Percentiles rank a stretch among this genome's conserved stretches.
These are phyloP conservation scores for Rhodamnia rubescens DNA, from an alignment of 345 rosid genomes.

Conservation along the genomic window DNA sequence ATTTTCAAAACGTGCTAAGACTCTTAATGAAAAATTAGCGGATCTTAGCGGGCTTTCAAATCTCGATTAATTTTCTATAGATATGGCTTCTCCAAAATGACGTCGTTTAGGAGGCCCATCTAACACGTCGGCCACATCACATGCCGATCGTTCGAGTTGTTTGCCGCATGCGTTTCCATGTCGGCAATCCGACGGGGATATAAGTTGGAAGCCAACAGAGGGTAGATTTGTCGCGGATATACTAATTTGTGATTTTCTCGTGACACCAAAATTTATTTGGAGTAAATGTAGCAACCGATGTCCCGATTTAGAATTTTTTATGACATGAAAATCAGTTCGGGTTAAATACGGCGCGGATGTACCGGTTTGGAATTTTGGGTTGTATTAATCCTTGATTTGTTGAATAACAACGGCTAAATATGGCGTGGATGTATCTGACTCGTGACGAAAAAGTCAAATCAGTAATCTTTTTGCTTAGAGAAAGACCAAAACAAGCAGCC, in stretches of 20 bases:
- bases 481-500: not conserved
- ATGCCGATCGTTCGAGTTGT: fast-evolving
- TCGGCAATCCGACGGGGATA: not conserved
- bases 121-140: not conserved
- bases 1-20: not conserved
- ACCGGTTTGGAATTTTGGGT: not conserved
- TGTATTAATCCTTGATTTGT: not conserved
- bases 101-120: not conserved
- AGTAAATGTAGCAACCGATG: not conserved
- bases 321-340: not conserved
- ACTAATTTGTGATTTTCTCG: not conserved
- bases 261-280: not conserved
- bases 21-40: not conserved
- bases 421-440: too few species aligned
- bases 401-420: not conserved
- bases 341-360: not conserved
- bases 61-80: not conserved
- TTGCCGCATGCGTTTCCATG: not conserved
- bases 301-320: not conserved
- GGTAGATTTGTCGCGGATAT: not conserved
- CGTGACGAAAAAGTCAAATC: too few species aligned
- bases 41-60: not conserved
- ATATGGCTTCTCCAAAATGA: not conserved
- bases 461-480: not conserved
- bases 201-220: fast-evolving